Evolutionary conservation across 83 land plant species (phyloP).

Genomic region (Larix sibirica): DNA sequence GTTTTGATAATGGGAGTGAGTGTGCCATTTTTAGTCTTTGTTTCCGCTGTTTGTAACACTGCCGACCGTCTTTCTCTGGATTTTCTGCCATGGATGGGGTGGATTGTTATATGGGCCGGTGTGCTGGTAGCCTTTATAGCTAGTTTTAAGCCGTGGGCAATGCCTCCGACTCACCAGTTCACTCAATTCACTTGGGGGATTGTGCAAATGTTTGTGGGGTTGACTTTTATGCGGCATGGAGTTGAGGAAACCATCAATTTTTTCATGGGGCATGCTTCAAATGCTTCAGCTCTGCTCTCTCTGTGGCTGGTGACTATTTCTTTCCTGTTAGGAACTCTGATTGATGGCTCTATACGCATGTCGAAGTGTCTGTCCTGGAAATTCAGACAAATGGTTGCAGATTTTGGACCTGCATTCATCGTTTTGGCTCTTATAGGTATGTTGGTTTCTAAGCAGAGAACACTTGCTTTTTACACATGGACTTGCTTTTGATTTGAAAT

Average conservation of each 20-base stretch:
- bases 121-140: constrained; percentile 7
- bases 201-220: constrained; percentile 16
- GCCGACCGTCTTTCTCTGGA: constrained; percentile 18
- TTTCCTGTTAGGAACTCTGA: constrained; percentile 2
- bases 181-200: constrained; percentile 21
- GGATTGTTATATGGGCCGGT: constrained; percentile 17
- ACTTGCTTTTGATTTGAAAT: neutral
- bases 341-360: neutral
- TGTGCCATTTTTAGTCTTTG: constrained; percentile 11
- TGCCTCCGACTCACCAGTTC: neutral
- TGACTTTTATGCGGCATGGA: constrained; percentile 15
- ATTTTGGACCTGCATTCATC: constrained; percentile 19
- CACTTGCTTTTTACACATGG: neutral
- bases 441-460: neutral
- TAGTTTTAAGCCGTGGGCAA: neutral
- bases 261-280: neutral
- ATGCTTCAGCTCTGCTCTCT: constrained; percentile 17
- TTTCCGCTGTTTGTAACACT: neutral
- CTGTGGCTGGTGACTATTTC: constrained; percentile 21
- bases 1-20: constrained; percentile 21
- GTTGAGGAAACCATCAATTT: constrained; percentile 3
- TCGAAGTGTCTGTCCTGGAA: constrained; percentile 7
- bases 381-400: neutral
- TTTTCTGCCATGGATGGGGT: constrained; percentile 22
- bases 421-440: constrained; percentile 17